A percentile compares a stretch with the other conserved stretches of the same genome.
Conservation (phyloP, 2,329 filamentous ascomycete species). For the Trichoderma sp. region DNA sequence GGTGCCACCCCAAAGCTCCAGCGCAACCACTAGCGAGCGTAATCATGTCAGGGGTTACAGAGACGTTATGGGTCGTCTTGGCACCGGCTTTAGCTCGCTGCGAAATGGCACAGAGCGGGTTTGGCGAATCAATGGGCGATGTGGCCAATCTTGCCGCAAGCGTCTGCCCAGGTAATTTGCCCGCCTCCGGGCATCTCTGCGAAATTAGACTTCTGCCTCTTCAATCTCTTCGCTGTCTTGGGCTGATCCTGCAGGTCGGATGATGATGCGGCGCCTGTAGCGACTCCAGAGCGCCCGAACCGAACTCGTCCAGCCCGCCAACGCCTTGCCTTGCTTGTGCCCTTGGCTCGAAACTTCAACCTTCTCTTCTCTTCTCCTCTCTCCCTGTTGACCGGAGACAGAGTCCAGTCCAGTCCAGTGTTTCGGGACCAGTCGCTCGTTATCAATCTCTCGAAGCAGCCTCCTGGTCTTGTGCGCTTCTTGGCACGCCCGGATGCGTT, state of each 20-base stretch:
- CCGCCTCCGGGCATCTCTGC: conserved; percentile 2
- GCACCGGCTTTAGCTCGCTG: neutral
- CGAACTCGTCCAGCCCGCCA: neutral
- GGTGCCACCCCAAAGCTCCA: conserved; percentile 5
- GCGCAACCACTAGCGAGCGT: conserved; percentile 9
- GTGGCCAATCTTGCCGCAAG: conserved; percentile 17
- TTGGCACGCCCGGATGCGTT: conserved; percentile 11
- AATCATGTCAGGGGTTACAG: conserved; percentile 14
- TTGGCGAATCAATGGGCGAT: conserved; percentile 16
- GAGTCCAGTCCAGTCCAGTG: neutral
- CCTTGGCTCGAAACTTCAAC: neutral
- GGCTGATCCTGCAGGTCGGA: neutral
- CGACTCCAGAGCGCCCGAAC: neutral
- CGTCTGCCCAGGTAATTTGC: conserved; percentile 7
- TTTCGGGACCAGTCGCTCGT: conserved; percentile 6
- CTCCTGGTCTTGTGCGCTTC: neutral
- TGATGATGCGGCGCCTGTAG: conserved; percentile 1
- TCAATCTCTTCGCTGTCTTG: neutral
- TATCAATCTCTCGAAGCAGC: neutral
- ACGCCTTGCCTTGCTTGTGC: neutral
- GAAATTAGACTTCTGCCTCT: conserved; percentile 10
- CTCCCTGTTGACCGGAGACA: neutral
- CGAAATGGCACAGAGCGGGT: neutral
- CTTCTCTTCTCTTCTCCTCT: neutral
- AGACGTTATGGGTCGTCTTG: conserved; percentile 4